Percentiles rank a stretch among this genome's conserved stretches.
These are phyloP conservation scores for Colletotrichum sp. DNA, from an alignment of 2,329 filamentous ascomycete genomes.

Conservation along the genomic window DNA sequence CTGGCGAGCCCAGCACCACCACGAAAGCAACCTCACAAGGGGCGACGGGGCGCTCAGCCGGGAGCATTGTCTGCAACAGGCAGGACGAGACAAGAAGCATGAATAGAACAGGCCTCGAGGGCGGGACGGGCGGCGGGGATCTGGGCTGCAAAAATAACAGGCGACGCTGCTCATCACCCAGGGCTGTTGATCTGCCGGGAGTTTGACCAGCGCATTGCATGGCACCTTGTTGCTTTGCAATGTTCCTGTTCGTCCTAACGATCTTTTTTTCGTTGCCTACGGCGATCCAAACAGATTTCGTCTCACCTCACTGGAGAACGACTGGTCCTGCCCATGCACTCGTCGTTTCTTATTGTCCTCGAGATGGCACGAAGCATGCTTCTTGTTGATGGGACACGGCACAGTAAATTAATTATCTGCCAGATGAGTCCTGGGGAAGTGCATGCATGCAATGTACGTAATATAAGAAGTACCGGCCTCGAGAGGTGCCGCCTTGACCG, in stretches of 20 bases:
- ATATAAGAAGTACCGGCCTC: constrained; percentile 14
- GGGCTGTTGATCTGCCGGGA: background rate
- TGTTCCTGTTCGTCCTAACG: constrained; percentile 1
- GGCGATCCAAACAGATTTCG: background rate
- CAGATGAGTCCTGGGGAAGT: background rate
- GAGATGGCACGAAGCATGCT: background rate
- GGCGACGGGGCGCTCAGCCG: background rate
- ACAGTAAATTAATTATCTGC: background rate
- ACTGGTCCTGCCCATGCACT: background rate
- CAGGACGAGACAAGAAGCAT: background rate
- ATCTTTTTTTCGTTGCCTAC: background rate
- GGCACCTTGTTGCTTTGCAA: background rate
- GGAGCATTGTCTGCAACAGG: background rate
- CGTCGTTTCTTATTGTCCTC: background rate
- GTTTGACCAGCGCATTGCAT: background rate
- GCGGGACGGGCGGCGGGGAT: background rate
- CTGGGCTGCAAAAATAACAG: background rate
- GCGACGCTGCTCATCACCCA: background rate
- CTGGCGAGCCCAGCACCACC: background rate
- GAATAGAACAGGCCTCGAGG: background rate
- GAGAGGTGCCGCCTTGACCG: background rate
- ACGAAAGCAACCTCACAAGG: background rate
- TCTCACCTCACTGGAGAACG: constrained; percentile 9
- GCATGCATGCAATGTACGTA: constrained; percentile 19
- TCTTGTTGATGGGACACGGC: background rate